Conservation (phyloP, 108 stramenopile genomes). For the Schizochytrium sp. region DNA sequence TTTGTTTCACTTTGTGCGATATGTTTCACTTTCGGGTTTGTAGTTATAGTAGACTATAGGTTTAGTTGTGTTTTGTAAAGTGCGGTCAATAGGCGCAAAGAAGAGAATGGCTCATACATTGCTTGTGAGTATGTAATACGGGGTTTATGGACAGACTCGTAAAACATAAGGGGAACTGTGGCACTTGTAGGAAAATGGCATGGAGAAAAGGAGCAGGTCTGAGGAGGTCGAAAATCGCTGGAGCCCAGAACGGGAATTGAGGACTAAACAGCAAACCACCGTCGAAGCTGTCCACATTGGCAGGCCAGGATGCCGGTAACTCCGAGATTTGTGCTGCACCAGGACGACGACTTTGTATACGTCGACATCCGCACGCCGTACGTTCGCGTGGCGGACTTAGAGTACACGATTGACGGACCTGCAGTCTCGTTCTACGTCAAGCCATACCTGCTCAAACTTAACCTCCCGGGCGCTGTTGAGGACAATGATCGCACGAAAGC, state of each 20-base stretch:
- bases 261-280: neutral
- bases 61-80: too few relatives aligned
- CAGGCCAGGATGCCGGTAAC: constrained; percentile 46
- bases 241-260: neutral
- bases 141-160: too few relatives aligned
- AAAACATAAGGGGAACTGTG: too few relatives aligned
- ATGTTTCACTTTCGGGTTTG: too few relatives aligned
- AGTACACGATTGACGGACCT: constrained; percentile 61
- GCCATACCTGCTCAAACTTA: constrained; percentile 65
- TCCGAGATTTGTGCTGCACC: constrained; percentile 39
- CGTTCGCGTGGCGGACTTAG: constrained; percentile 62
- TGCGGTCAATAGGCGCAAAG: too few relatives aligned
- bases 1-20: too few relatives aligned
- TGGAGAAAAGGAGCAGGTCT: neutral
- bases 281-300: neutral
- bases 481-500: constrained; percentile 59
- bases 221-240: too few relatives aligned
- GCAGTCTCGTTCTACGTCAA: constrained; percentile 63
- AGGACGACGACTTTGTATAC: constrained; percentile 60
- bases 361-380: constrained; percentile 59
- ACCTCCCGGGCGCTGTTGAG: constrained; percentile 56
- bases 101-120: too few relatives aligned
- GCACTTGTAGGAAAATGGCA: neutral
- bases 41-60: too few relatives aligned
- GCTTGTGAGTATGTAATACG: too few relatives aligned